Evolutionary conservation across 805 yeast species (phyloP), one percentile per base, ranked within the genome.

Genomic region (Cyberlindnera xylosilytica): DNA sequence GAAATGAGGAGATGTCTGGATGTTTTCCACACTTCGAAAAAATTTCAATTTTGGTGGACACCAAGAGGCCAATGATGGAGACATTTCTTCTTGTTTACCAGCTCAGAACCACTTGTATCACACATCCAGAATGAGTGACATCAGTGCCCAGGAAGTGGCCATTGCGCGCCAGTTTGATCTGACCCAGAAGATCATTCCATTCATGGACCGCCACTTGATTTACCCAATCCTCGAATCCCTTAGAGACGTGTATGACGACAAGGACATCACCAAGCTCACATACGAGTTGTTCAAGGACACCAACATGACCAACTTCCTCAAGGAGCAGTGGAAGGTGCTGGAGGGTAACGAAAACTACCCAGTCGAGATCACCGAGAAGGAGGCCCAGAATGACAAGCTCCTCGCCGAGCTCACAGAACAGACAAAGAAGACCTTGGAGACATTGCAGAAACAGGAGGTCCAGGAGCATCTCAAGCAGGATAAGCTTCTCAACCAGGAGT

Each of bases 131-230:
- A 56, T 57, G 61, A 38, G 53, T 42, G 58, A 52, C 29, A 32
- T 56, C 34, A 42, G 62, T 23, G 47, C 55, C 10, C 56, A 57
- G 27, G 73, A 72, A 51, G 53, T 68, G 32, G 70, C 58, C 35
- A 57, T 69, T 41, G 77, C 77, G 19, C 67, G 69, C 47, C 57
- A 72, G 50, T 74, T 73, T 59, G 84, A 79, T 52, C 61, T 80
- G 56, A 74, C 83, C 9, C 64, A 66, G 39, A 72, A 73, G 59
- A 60, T 81, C 47, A 64, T 75, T 47, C 78, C 78, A 34, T 81
- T 77, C 54, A 62, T 81, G 53, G 87, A 81, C 62, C 71, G 84
- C 47, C 83, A 79, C 53, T 62, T 81, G 58, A 65, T 73, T 43
- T 76, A 72, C 48, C 78, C 79, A 34, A 60, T 79, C 51, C 59